These are phyloP conservation scores for Nicotiana tabacum DNA, from an alignment of 257 asterid species.

Conservation along the genomic window DNA sequence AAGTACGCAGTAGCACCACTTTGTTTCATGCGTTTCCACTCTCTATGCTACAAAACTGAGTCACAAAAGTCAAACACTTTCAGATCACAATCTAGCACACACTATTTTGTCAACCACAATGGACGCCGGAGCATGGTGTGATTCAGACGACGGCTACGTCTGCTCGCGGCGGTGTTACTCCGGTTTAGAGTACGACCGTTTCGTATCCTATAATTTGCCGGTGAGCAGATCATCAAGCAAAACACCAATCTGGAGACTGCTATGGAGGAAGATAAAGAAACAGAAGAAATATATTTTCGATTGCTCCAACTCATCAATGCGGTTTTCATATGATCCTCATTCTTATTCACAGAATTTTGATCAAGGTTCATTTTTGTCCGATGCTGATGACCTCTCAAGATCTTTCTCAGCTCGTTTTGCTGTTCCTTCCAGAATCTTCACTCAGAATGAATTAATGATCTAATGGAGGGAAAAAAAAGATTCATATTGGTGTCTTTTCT, in stretches of 20 bases:
- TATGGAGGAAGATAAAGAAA: constrained; percentile 71
- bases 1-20: no score
- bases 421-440: constrained; percentile 53
- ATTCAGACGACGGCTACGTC: not conserved
- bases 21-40: not conserved
- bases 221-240: constrained; percentile 42
- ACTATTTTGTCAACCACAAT: not conserved
- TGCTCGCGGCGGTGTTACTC: not conserved
- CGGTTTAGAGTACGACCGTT: not conserved
- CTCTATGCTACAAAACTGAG: not conserved
- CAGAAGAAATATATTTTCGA: constrained; percentile 47
- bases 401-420: constrained; percentile 86
- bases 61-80: not conserved
- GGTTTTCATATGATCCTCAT: constrained; percentile 58
- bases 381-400: constrained; percentile 50
- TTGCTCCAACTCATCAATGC: constrained; percentile 43
- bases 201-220: constrained; percentile 9
- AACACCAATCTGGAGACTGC: constrained; percentile 38
- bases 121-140: not conserved
- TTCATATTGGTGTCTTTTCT: not conserved
- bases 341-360: constrained; percentile 77
- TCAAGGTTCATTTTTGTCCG: constrained; percentile 37
- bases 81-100: not conserved
- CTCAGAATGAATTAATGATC: constrained; percentile 33
- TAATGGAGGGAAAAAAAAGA: not conserved